phyloP scores from a whole-genome alignment of 306 rosid genomes.

The Morella rubra region DNA sequence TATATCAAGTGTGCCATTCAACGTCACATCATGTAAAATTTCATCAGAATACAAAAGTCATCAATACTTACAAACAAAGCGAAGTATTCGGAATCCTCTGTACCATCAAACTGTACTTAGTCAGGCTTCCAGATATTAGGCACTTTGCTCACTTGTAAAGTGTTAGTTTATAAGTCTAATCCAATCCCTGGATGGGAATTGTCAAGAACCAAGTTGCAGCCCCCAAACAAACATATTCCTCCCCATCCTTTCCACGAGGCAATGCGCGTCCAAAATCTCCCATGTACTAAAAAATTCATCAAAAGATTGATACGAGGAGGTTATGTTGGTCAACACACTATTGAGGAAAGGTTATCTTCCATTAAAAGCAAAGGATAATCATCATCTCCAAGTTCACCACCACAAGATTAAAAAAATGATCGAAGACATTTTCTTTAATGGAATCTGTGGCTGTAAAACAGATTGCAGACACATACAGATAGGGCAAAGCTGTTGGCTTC shows the following conservation, averaged over 20 bases:
- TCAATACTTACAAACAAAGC: too few species aligned
- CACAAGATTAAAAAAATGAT: not conserved
- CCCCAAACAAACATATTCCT: not conserved
- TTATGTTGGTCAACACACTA: not conserved
- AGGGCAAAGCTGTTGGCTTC: slow-evolving; percentile 4
- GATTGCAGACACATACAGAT: not conserved
- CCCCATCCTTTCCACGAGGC: not conserved
- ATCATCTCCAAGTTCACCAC: not conserved
- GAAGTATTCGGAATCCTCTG: too few species aligned
- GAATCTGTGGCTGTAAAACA: not conserved
- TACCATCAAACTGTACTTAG: not conserved
- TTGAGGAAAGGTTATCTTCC: not conserved
- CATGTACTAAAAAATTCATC: not conserved
- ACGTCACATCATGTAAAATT: too few species aligned
- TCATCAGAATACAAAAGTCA: too few species aligned
- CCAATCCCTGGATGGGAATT: not conserved
- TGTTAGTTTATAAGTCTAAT: not conserved
- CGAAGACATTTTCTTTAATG: not conserved
- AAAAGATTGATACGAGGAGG: not conserved
- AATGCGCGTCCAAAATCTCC: not conserved
- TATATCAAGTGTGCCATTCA: too few species aligned
- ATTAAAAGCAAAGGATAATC: not conserved
- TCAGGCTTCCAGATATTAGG: not conserved
- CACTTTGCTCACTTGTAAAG: not conserved
- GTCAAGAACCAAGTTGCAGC: not conserved